Evolutionary conservation across 2,329 filamentous ascomycete species (phyloP).

Genomic region (Talaromyces albobiverticillius): DNA sequence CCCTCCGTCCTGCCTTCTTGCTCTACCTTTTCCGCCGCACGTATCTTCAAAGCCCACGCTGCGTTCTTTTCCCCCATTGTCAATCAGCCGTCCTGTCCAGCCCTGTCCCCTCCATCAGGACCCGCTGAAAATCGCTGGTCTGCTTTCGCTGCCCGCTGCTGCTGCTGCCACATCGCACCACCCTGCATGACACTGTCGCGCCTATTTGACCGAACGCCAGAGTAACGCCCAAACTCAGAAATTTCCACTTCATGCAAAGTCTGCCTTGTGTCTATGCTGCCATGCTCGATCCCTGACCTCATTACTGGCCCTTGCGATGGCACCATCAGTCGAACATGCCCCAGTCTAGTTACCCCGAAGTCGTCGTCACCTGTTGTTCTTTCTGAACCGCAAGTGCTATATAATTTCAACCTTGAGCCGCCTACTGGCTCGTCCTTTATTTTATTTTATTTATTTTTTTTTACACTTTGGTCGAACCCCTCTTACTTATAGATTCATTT

Average conservation of each 20-base stretch:
- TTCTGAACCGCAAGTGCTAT: constrained; percentile 16
- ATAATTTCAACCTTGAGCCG: constrained; percentile 7
- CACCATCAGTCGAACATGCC: constrained; percentile 23
- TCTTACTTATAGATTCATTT: constrained; percentile 12
- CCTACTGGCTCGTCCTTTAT: constrained; percentile 1
- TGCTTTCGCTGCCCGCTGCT: constrained; percentile 2
- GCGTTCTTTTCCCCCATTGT: neutral
- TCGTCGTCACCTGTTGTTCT: constrained; percentile 24
- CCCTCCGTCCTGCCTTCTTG: constrained; percentile 2
- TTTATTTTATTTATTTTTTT: neutral
- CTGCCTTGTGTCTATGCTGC: constrained; percentile 35
- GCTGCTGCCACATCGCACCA: constrained; percentile 13
- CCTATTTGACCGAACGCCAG: constrained; percentile 15
- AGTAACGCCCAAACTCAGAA: constrained; percentile 12
- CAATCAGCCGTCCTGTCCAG: constrained; percentile 4
- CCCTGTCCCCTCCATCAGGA: constrained; percentile 10
- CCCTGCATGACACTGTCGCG: constrained; percentile 16
- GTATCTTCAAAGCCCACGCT: constrained; percentile 1
- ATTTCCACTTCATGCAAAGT: constrained; percentile 23
- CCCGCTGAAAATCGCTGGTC: constrained; percentile 9
- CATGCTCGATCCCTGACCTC: constrained; percentile 19
- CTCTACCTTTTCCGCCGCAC: constrained; percentile 6
- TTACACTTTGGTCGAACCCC: neutral
- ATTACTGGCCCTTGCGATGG: constrained; percentile 24
- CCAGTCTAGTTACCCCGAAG: constrained; percentile 25